phyloP scores from a whole-genome alignment of 768 basidiomycete species.

The Pleurotus cornucopiae region DNA sequence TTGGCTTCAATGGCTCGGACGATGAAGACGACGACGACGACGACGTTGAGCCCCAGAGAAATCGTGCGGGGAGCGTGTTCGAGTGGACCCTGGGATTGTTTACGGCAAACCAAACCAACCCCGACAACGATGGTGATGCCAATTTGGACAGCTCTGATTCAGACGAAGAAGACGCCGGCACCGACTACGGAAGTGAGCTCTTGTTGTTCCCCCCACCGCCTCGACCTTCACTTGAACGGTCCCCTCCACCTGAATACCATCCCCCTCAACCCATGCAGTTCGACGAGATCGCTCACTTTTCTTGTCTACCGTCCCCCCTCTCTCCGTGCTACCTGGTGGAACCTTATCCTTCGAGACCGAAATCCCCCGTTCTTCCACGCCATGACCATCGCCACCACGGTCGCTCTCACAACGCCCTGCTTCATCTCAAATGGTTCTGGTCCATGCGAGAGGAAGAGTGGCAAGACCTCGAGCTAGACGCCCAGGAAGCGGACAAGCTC shows the following conservation, averaged over 20 bases:
- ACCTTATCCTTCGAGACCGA: conserved; percentile 6
- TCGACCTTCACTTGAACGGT: conserved; percentile 11
- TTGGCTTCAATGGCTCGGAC: conserved; percentile 34
- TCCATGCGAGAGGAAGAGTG: conserved; percentile 48
- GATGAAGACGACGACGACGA: conserved; percentile 8
- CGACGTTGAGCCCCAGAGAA: background rate
- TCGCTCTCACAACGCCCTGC: conserved; percentile 55
- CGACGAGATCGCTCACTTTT: conserved; percentile 20
- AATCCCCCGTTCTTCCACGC: conserved; percentile 21
- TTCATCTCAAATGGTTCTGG: conserved; percentile 64
- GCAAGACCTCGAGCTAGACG: conserved; percentile 27
- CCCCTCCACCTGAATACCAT: conserved; percentile 4
- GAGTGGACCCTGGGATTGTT: conserved; percentile 11
- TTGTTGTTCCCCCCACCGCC: conserved; percentile 14
- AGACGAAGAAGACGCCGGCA: conserved; percentile 17
- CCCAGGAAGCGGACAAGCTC: conserved; percentile 3
- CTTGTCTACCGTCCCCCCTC: conserved; percentile 34
- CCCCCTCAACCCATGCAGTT: conserved; percentile 16
- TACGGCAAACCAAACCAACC: conserved; percentile 10
- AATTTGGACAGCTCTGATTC: conserved; percentile 7
- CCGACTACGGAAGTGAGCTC: conserved; percentile 18
- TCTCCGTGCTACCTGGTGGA: conserved; percentile 18
- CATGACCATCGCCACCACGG: conserved; percentile 55
- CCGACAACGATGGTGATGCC: conserved; percentile 15
- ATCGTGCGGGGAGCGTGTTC: background rate